Evolutionary conservation across 208 protist genomes (phyloP).

Genomic region (Leishmania tropica): DNA sequence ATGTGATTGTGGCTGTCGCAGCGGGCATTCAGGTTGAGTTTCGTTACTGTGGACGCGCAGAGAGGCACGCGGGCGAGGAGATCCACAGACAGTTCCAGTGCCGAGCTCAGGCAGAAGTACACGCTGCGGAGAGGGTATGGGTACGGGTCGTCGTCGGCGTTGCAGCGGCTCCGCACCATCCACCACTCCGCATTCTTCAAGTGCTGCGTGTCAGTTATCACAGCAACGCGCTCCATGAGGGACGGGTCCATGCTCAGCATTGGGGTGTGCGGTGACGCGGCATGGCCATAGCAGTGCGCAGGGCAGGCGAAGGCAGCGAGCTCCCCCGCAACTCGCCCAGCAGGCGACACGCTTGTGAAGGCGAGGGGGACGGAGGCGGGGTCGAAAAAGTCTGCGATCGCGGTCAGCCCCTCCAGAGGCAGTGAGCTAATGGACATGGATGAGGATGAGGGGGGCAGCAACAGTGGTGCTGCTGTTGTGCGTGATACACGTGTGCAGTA

Average conservation of each 20-base stretch:
- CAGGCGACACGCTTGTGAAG: conserved; percentile 4
- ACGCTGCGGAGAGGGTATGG: conserved; percentile 29
- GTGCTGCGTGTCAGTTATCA: conserved; percentile 15
- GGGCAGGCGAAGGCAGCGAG: conserved; percentile 11
- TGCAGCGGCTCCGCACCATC: conserved; percentile 17
- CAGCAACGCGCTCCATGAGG: conserved; percentile 15
- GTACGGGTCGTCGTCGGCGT: not conserved
- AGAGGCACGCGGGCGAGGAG: conserved; percentile 28
- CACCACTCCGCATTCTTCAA: conserved; percentile 26
- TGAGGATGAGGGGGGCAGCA: no score
- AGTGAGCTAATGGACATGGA: not conserved
- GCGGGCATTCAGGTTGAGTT: conserved; percentile 29
- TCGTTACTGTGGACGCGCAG: conserved; percentile 27
- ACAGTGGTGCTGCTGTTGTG: not conserved
- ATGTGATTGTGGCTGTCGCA: conserved; percentile 28
- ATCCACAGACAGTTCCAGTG: conserved; percentile 23
- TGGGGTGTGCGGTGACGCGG: not conserved
- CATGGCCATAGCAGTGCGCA: conserved; percentile 2
- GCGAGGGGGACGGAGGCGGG: conserved; percentile 9
- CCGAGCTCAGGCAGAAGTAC: conserved; percentile 22
- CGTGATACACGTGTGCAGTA: not conserved
- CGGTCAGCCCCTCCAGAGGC: conserved; percentile 6
- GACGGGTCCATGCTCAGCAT: conserved; percentile 19
- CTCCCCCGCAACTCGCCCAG: conserved; percentile 9
- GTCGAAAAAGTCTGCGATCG: conserved; percentile 21